Percentiles rank a stretch among this genome's conserved stretches.
Evolutionary conservation across 495 filamentous ascomycete genomes (phyloP).

Genomic region (Penicillium samsonianum): DNA sequence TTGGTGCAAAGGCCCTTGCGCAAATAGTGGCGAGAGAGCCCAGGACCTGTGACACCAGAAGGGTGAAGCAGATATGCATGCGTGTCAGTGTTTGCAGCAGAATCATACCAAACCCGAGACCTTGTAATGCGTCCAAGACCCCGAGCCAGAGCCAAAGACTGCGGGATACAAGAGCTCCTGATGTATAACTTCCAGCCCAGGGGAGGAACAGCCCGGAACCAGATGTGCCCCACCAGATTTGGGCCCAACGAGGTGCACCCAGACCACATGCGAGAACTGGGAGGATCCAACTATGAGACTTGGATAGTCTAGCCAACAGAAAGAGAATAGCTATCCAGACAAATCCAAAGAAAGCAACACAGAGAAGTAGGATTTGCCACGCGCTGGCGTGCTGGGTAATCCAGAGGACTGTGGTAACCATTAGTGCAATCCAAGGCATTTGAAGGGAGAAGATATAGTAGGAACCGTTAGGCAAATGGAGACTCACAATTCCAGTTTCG

Average conservation of each 20-base stretch:
- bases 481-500: slow-evolving; percentile 52
- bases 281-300: slow-evolving; percentile 51
- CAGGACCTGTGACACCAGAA: slow-evolving; percentile 52
- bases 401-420: slow-evolving; percentile 42
- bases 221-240: slow-evolving; percentile 55
- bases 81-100: slow-evolving; percentile 51
- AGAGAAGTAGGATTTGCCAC: slow-evolving; percentile 49
- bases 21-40: slow-evolving; percentile 53
- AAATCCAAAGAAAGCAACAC: slow-evolving; percentile 47
- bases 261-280: slow-evolving; percentile 54
- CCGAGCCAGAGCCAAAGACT: slow-evolving; percentile 55
- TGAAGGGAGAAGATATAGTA: background rate
- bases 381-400: slow-evolving; percentile 45
- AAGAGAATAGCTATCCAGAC: slow-evolving; percentile 45
- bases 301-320: slow-evolving; percentile 44
- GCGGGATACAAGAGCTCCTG: slow-evolving; percentile 48
- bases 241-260: slow-evolving; percentile 52
- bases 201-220: slow-evolving; percentile 49
- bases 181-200: slow-evolving; percentile 48
- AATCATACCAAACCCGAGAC: slow-evolving; percentile 55
- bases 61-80: slow-evolving; percentile 52
- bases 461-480: background rate
- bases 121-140: slow-evolving; percentile 50
- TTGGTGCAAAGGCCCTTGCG: slow-evolving; percentile 48
- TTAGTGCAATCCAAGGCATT: background rate